Evolutionary conservation across 257 asterid species (phyloP).

Genomic region (Petrea volubilis): DNA sequence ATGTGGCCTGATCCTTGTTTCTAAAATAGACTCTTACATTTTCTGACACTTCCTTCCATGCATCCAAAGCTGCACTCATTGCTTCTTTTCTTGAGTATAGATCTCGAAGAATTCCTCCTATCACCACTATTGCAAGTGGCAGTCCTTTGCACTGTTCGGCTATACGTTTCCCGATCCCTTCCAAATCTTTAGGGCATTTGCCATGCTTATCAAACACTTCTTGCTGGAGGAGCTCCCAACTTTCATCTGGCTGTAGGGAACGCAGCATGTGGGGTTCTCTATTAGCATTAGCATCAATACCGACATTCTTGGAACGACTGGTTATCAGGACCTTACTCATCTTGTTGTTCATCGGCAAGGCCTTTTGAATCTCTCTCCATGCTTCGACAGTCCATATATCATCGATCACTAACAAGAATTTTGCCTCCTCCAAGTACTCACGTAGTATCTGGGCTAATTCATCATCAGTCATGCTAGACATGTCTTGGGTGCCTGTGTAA

Average conservation of each 20-base stretch:
- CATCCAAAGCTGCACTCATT: not conserved
- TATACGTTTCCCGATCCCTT: conserved; percentile 28
- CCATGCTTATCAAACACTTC: conserved; percentile 39
- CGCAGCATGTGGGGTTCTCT: conserved; percentile 31
- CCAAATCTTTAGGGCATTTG: conserved; percentile 25
- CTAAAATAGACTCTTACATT: conserved; percentile 17
- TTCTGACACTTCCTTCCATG: conserved; percentile 29
- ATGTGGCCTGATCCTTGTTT: conserved; percentile 1
- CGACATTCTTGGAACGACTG: not conserved
- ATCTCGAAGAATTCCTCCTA: conserved; percentile 34
- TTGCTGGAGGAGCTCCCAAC: conserved; percentile 45
- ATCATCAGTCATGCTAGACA: not conserved
- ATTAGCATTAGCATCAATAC: not conserved
- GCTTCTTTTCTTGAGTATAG: not conserved
- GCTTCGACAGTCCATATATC: not conserved
- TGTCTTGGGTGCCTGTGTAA: not conserved
- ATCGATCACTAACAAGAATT: not conserved
- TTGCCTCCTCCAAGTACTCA: not conserved
- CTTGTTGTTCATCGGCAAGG: not conserved
- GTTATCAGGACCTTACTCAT: not conserved
- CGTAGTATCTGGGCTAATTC: not conserved
- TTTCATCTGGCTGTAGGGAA: conserved; percentile 32
- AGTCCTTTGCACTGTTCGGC: conserved; percentile 43
- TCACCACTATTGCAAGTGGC: conserved; percentile 51
- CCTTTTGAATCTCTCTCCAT: too few relatives aligned